phyloP scores from a whole-genome alignment of 176 grass and related monocot genomes.

The Oryza meyeriana region DNA sequence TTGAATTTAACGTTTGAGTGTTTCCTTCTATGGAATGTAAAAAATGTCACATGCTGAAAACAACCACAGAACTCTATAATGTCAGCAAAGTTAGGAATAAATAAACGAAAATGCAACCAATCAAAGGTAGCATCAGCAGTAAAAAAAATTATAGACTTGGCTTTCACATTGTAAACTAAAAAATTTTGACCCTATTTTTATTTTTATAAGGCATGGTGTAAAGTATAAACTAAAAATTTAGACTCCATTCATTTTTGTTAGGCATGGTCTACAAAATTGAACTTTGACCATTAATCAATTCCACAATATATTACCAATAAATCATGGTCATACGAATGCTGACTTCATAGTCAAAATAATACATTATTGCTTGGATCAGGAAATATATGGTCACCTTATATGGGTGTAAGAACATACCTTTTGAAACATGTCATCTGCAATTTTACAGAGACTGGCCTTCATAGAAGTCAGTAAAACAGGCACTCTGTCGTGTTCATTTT shows the following conservation, averaged over 20 bases:
- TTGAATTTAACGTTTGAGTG: neutral
- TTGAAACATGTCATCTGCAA: neutral
- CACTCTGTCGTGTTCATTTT: neutral
- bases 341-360: too few species aligned
- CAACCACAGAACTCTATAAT: neutral
- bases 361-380: too few species aligned
- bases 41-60: neutral
- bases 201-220: neutral
- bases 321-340: too few species aligned
- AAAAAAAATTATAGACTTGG: neutral
- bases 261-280: neutral
- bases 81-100: neutral
- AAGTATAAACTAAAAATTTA: neutral
- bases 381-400: too few species aligned
- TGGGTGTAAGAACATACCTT: constrained; percentile 9
- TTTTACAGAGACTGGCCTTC: constrained; percentile 1
- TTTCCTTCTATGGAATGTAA: neutral
- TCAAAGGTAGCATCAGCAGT: neutral
- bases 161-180: constrained; percentile 1
- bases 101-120: neutral
- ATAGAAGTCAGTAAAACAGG: neutral
- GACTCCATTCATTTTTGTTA: neutral
- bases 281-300: neutral
- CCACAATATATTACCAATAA: neutral
- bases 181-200: neutral